Conservation (phyloP, 176 grass and related monocot species). For the Pharus latifolius region DNA sequence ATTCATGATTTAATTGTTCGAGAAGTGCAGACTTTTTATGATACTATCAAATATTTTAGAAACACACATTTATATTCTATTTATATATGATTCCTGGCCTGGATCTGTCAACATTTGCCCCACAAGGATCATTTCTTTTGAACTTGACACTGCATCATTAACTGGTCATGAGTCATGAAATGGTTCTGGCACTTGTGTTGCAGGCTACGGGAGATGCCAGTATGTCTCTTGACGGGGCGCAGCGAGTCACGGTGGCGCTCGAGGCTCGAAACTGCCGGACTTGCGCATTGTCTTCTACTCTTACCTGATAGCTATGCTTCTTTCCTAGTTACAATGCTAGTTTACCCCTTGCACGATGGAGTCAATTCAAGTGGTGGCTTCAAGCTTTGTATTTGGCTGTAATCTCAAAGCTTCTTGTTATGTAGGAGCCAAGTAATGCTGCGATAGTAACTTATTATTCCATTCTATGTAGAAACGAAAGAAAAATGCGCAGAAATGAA, state of each 20-base stretch:
- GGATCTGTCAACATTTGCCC: neutral
- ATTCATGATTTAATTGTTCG: too few species aligned
- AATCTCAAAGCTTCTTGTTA: neutral
- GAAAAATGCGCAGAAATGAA: neutral
- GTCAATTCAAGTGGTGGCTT: neutral
- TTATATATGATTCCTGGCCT: neutral
- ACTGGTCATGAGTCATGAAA: neutral
- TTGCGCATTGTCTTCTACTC: slow-evolving; percentile 32
- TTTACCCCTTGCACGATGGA: neutral
- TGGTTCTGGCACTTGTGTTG: neutral
- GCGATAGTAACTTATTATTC: neutral
- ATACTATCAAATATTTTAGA: too few species aligned
- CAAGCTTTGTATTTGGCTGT: neutral
- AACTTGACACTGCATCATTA: neutral
- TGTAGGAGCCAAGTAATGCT: neutral
- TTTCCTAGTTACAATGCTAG: neutral
- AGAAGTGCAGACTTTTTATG: too few species aligned
- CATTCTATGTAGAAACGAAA: neutral
- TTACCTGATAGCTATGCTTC: slow-evolving; percentile 31
- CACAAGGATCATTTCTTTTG: neutral
- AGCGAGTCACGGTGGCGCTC: slow-evolving; percentile 22
- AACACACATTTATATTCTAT: too few species aligned
- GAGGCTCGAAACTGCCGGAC: slow-evolving; percentile 17
- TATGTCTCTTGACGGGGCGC: slow-evolving; percentile 41
- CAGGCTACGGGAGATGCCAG: slow-evolving; percentile 41